A percentile compares a stretch with the other conserved stretches of the same genome.
These are phyloP conservation scores for Laburnicola sp. DNA, from an alignment of 2,329 filamentous ascomycete genomes.

Conservation along the genomic window DNA sequence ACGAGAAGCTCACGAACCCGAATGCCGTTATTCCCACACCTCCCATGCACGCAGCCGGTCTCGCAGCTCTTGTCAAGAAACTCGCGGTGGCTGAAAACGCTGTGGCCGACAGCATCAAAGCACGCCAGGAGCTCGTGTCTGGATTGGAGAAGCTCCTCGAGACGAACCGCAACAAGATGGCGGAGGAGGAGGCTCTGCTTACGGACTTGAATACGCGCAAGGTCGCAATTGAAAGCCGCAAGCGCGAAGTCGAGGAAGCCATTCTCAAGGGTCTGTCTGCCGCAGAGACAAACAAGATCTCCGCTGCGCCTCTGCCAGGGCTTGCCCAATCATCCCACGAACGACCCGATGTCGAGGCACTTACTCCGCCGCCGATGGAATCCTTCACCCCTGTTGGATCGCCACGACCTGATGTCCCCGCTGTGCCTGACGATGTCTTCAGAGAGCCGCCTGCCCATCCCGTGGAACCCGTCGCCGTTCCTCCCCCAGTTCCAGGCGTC, in stretches of 20 bases:
- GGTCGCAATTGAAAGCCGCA: constrained; percentile 74
- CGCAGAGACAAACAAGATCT: constrained; percentile 56
- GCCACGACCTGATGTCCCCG: constrained; percentile 40
- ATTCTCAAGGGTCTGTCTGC: constrained; percentile 83
- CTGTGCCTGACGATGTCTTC: constrained; percentile 36
- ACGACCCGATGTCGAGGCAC: constrained; percentile 59
- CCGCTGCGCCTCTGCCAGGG: constrained; percentile 41
- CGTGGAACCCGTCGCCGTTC: constrained; percentile 28
- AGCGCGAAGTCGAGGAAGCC: constrained; percentile 83
- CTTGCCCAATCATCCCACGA: constrained; percentile 3
- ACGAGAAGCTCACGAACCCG: constrained; percentile 78
- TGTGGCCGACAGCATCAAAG: constrained; percentile 86
- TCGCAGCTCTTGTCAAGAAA: constrained; percentile 86
- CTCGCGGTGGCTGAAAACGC: constrained; percentile 87
- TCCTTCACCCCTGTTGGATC: constrained; percentile 57
- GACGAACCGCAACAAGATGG: constrained; percentile 69
- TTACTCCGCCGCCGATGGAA: constrained; percentile 77
- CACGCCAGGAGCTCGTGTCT: constrained; percentile 73
- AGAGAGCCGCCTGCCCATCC: constrained; percentile 30
- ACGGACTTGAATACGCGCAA: constrained; percentile 68
- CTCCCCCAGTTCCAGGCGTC: constrained; percentile 25
- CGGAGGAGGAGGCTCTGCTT: constrained; percentile 69
- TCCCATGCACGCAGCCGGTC: constrained; percentile 86
- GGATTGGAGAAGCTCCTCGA: constrained; percentile 82
- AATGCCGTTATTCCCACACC: constrained; percentile 71